Conservation (phyloP, 352 stramenopile species). For the Phytophthora pseudosyringae region DNA sequence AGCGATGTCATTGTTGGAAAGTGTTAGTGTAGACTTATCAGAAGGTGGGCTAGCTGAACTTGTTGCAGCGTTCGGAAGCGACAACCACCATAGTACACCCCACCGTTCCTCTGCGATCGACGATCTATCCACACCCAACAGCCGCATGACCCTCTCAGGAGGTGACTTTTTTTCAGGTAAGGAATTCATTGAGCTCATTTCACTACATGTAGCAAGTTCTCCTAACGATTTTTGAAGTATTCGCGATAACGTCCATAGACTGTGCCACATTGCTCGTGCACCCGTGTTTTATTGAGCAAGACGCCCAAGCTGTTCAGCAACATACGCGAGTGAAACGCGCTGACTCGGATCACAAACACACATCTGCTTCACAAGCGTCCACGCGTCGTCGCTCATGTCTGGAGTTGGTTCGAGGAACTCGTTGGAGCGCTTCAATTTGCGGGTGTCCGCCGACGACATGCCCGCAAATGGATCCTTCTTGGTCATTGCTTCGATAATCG, state of each 20-base stretch:
- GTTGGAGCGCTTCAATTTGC: neutral
- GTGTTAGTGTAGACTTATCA: conserved; percentile 35
- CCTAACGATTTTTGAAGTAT: no score
- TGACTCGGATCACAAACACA: neutral
- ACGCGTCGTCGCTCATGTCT: conserved; percentile 18
- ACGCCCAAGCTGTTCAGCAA: neutral
- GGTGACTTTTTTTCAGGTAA: neutral
- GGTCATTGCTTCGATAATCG: conserved; percentile 31
- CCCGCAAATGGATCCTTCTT: conserved; percentile 17
- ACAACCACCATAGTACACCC: conserved; percentile 35
- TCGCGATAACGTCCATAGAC: no score
- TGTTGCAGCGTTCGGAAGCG: conserved; percentile 56
- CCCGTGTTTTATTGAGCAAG: neutral
- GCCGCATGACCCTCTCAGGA: conserved; percentile 41
- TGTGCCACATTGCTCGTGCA: no score
- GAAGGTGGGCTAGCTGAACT: conserved; percentile 37
- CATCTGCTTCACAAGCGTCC: conserved; percentile 10
- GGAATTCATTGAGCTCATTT: no score
- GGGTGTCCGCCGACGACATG: conserved; percentile 5
- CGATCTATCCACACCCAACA: conserved; percentile 47
- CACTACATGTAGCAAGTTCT: no score
- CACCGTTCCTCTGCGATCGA: conserved; percentile 46
- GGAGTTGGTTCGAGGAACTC: neutral
- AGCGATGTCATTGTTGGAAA: conserved; percentile 40
- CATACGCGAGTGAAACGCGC: neutral